A percentile compares a stretch with the other conserved stretches of the same genome.
Evolutionary conservation across 2,329 filamentous ascomycete genomes (phyloP).

Genomic region (Pezizomycotina sp.): DNA sequence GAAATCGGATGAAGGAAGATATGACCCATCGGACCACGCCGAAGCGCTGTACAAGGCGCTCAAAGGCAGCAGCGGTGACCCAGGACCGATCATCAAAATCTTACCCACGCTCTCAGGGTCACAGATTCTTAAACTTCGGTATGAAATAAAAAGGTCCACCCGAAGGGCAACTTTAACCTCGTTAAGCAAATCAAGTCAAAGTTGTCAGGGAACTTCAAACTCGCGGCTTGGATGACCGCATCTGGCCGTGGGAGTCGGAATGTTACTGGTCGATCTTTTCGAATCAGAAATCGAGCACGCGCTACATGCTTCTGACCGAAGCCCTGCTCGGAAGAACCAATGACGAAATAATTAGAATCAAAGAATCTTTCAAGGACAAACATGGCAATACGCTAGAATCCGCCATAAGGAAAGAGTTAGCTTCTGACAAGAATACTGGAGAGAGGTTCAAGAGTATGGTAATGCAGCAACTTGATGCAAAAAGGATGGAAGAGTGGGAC

Average conservation of each 20-base stretch:
- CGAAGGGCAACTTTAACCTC: conserved; percentile 58
- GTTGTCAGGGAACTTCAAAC: conserved; percentile 55
- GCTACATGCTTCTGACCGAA: conserved; percentile 82
- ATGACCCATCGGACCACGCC: conserved; percentile 14
- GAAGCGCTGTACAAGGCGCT: conserved; percentile 16
- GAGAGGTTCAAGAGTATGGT: conserved; percentile 63
- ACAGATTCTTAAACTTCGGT: conserved; percentile 70
- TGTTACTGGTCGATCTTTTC: conserved; percentile 97
- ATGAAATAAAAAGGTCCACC: conserved; percentile 83
- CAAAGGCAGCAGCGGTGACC: conserved; percentile 37
- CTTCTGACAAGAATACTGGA: conserved; percentile 55
- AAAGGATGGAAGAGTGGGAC: conserved; percentile 53
- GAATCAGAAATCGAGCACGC: conserved; percentile 49
- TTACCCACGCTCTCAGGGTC: conserved; percentile 71
- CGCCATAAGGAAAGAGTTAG: conserved; percentile 85
- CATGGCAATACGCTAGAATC: conserved; percentile 64
- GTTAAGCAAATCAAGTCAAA: conserved; percentile 67
- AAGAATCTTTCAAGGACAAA: conserved; percentile 74
- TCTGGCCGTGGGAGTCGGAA: conserved; percentile 85
- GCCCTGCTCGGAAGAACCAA: conserved; percentile 80
- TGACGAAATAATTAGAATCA: conserved; percentile 72
- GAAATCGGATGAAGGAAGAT: conserved; percentile 6
- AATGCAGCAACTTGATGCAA: conserved; percentile 56
- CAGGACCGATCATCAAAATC: conserved; percentile 60
- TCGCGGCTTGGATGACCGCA: conserved; percentile 78